Base-by-base conservation (phyloP, 1,139 yeast species). In the Debaryomyces psychrophilus region DNA sequence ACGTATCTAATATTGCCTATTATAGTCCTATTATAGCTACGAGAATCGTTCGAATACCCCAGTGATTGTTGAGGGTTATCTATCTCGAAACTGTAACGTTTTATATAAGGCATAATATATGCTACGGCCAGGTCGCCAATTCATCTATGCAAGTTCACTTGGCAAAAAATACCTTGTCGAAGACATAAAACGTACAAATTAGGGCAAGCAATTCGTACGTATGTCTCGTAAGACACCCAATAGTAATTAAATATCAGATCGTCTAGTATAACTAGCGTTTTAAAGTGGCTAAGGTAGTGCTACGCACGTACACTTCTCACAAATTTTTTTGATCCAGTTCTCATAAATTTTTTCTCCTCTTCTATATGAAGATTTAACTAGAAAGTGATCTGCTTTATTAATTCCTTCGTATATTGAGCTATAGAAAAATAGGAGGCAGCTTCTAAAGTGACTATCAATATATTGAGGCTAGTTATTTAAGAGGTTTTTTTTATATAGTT, bases 271-370 rank as follows among this genome's bases (percentile, higher is more conserved):
- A 29, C 17, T 17, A 15, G 17, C 33, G 17, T 29, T 33, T n/a
- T n/a, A 11, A 8, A 22, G 25, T 18, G 36, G 17, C 34, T 20
- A 38, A 28, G 41, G 41, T 38, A 38, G 34, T 38, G 41, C 23
- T 23, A 12, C 31, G 41, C 41, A 20, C 28, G 41, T 38, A 38
- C 26, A 28, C 41, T 38, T 27, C 34, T 38, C 34, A 38, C 41
- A 38, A 28, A 38, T 14, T 38, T 38, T 38, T 38, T 38, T 20
- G 33, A 28, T 17, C 31, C 41, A 33, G 36, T 18, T 31, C 33
- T 38, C 41, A 38, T 27, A 38, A 38, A 38, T 28, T 38, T 38
- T 38, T 38, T 38, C 31, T 38, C 34, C 34, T 28, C 40, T 20
- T 28, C 25, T 18, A 33, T 33, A n/a, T 8, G 9, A 33, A 11